Conservation (phyloP, 176 grass and related monocot species). For the Zoysia pacifica region DNA sequence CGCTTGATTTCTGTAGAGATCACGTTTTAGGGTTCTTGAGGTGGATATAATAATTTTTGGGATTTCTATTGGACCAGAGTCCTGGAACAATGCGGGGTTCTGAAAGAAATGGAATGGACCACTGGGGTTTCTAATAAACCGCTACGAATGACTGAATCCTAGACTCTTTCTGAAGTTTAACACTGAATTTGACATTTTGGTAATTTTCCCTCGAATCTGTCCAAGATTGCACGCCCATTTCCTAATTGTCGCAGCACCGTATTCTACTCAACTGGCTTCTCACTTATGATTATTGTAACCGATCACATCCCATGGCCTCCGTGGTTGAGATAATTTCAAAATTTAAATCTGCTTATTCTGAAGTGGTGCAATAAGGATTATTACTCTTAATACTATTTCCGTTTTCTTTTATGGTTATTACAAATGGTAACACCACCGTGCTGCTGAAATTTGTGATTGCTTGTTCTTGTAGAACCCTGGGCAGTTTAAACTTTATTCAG, state of each 20-base stretch:
- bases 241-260: not conserved
- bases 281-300: not conserved
- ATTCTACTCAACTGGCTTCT: not conserved
- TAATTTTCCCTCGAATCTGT: not conserved
- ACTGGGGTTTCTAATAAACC: not conserved
- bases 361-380: not conserved
- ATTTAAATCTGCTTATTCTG: not conserved
- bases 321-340: not conserved
- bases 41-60: not conserved
- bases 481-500: slow-evolving; percentile 72
- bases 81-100: not conserved
- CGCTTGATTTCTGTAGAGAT: slow-evolving; percentile 22
- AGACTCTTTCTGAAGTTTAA: not conserved
- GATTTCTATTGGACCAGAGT: not conserved
- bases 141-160: not conserved
- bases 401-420: slow-evolving; percentile 11
- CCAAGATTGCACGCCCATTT: not conserved
- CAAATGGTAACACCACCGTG: not conserved
- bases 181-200: not conserved
- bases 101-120: not conserved
- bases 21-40: not conserved
- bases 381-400: not conserved
- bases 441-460: slow-evolving; percentile 39
- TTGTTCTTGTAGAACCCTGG: slow-evolving; percentile 63
- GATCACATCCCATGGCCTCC: not conserved